Evolutionary conservation across 345 rosid genomes (phyloP).

Genomic region (Boechera stricta): DNA sequence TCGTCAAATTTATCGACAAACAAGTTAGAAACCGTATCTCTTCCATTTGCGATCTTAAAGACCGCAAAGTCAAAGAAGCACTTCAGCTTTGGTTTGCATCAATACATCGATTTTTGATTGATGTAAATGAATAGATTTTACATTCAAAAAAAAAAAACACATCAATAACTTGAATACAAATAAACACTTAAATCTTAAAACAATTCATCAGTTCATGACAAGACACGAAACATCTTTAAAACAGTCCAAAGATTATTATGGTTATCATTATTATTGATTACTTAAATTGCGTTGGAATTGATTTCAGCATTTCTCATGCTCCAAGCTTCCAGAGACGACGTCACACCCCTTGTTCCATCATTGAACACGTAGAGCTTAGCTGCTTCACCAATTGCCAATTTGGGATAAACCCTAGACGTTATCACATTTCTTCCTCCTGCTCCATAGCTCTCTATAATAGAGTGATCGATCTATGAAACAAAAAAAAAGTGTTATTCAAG

Average conservation of each 20-base stretch:
- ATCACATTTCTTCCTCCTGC: constrained; percentile 61
- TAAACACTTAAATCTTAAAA: too few relatives aligned
- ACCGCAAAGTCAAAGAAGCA: too few relatives aligned
- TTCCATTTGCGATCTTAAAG: too few relatives aligned
- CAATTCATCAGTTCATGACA: too few relatives aligned
- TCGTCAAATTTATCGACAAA: too few relatives aligned
- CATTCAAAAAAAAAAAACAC: too few relatives aligned
- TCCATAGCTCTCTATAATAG: constrained; percentile 61
- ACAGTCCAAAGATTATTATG: constrained; percentile 15
- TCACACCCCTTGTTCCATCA: constrained; percentile 53
- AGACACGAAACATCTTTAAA: background rate
- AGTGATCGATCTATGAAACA: constrained; percentile 53
- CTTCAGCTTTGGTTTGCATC: too few relatives aligned
- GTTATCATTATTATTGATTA: background rate
- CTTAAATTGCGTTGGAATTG: constrained; percentile 5
- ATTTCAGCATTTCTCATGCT: constrained; percentile 61
- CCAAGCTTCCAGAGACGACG: constrained; percentile 63
- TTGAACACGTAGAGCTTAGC: constrained; percentile 55
- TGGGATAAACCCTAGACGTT: constrained; percentile 68
- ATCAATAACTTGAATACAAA: background rate
- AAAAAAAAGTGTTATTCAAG: background rate
- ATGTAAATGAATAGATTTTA: too few relatives aligned
- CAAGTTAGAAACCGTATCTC: too few relatives aligned
- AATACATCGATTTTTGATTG: too few relatives aligned
- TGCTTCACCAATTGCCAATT: constrained; percentile 48